Base-by-base conservation (phyloP, 768 basidiomycete genomes). In the Boletus fagicola region DNA sequence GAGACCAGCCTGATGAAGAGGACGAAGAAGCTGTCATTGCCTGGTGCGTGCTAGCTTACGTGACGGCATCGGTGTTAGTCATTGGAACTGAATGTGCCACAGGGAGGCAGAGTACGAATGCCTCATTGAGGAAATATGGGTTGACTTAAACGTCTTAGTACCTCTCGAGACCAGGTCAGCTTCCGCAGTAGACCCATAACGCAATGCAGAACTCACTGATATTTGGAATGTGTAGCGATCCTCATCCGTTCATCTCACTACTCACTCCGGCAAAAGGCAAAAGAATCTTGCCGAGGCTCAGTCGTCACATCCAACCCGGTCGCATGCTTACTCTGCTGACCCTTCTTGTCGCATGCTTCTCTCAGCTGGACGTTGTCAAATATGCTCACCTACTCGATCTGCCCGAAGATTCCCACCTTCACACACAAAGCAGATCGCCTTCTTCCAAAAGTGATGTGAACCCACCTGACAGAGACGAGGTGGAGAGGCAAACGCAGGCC, bases 181-280 rank as follows among this genome's bases (percentile, higher is more conserved):
- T 1, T 40, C 30, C 40, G 0, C 20, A 6, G 13, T 16, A 31
- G 22, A n/a, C 9, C 26, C 13, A 33, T 20, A 2, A 28, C 51
- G 6, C 15, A 22, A 46, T 26, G 5, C 18, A 26, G 49, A 48
- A n/a, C 10, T 24, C 12, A 31, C 51, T 66, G 9, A 58, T 28
- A 2, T 28, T 50, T 42, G 49, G n/a, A 35, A 42, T 31, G 8
- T 48, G 40, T 53, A 95, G 95, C 70, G 81, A 90, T 60, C 96
- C 96, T 3, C 97, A 99, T 75, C 97, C 97, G 2, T 98, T 99
- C 76, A 86, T 99, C 62, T 94, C 95, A 3, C 80, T 99, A 35
- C 81, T 99, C 48, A 82, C 80, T 20, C 87, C 92, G 5, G 83
- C 83, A 63, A 99, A 99, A 74, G 97, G 97, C 55, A 98, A 98